These are phyloP conservation scores for Backusella circina DNA, from an alignment of 192 early-diverging fungal species.

Conservation along the genomic window DNA sequence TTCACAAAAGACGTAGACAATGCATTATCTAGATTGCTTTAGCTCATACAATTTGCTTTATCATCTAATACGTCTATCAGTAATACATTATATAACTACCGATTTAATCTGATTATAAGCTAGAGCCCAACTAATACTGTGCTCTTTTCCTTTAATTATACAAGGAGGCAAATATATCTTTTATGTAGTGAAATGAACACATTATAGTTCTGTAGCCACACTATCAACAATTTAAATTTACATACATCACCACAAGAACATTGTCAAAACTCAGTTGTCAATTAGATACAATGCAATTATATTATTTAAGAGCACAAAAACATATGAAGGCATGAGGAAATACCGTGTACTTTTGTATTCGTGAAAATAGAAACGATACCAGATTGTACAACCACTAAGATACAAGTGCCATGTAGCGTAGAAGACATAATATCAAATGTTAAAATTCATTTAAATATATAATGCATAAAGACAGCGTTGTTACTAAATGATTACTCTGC, in stretches of 20 bases:
- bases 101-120: not conserved
- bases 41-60: not conserved
- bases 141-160: not conserved
- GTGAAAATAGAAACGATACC: not conserved
- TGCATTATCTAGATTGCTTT: not conserved
- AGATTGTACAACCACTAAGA: not conserved
- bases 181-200: not conserved
- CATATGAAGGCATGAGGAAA: not conserved
- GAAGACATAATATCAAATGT: not conserved
- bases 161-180: not conserved
- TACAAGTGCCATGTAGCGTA: not conserved
- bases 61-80: not conserved
- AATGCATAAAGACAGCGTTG: no score
- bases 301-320: not conserved
- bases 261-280: not conserved
- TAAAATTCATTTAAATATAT: no score
- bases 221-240: not conserved
- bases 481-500: not conserved
- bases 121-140: not conserved
- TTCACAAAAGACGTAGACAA: not conserved
- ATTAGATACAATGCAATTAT: not conserved
- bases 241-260: not conserved
- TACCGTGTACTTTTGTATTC: not conserved
- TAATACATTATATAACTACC: not conserved
- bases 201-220: not conserved